A percentile compares a stretch with the other conserved stretches of the same genome.
Conservation (phyloP, 805 yeast species). For the Isabelozyma rhagii region DNA sequence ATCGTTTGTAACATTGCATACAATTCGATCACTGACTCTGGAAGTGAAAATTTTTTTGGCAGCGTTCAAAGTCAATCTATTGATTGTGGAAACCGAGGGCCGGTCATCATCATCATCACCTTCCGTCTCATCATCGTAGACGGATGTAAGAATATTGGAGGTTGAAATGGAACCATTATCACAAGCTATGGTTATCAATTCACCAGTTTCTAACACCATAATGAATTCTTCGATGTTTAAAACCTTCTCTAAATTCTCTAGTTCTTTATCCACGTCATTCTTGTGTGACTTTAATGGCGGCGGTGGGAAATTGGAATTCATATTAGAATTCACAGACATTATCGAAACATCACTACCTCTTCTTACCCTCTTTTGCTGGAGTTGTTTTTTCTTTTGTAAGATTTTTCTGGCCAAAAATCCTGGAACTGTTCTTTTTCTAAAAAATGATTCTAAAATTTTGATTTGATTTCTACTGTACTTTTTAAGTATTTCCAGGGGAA, state of each 20-base stretch:
- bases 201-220: conserved; percentile 51
- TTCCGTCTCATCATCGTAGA: conserved; percentile 9
- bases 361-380: conserved; percentile 16
- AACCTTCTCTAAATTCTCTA: conserved; percentile 11
- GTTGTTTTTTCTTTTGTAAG: conserved; percentile 16
- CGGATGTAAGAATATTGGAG: conserved; percentile 19
- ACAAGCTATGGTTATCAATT: conserved; percentile 47
- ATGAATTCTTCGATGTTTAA: conserved; percentile 46
- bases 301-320: conserved; percentile 36
- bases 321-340: conserved; percentile 14
- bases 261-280: neutral
- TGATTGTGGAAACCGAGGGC: neutral
- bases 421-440: conserved; percentile 53
- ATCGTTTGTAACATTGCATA: conserved; percentile 49
- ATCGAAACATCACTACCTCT: conserved; percentile 30
- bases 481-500: conserved; percentile 30
- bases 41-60: conserved; percentile 64
- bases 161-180: conserved; percentile 41
- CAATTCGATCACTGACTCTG: conserved; percentile 69
- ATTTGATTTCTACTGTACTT: conserved; percentile 16
- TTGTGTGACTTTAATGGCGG: conserved; percentile 12
- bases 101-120: neutral
- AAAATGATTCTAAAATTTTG: conserved; percentile 55
- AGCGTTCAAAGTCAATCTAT: conserved; percentile 31
- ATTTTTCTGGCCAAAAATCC: conserved; percentile 39